phyloP scores from a whole-genome alignment of 75 land plant species.

The Picea sitchensis region DNA sequence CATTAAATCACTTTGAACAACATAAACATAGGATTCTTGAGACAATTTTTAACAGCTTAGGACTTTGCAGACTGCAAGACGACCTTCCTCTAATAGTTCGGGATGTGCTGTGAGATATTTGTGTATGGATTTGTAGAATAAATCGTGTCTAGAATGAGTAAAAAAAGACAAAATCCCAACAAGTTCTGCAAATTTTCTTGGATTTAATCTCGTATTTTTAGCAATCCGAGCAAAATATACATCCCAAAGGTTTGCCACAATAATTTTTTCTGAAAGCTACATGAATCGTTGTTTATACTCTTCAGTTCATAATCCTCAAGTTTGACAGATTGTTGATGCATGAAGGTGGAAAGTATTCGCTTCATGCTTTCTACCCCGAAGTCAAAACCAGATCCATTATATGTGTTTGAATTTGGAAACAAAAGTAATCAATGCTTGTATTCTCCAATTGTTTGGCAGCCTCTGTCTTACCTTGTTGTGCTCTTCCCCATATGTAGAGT shows the following conservation, averaged over 20 bases:
- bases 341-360: conserved; percentile 34
- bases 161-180: conserved; percentile 48
- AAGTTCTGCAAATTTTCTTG: conserved; percentile 51
- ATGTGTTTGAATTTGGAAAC: conserved; percentile 15
- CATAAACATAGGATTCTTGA: conserved; percentile 66
- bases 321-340: conserved; percentile 1
- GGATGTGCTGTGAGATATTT: conserved; percentile 31
- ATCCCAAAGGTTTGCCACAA: conserved; percentile 82
- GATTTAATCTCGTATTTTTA: conserved; percentile 31
- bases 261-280: conserved; percentile 13
- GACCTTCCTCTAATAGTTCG: conserved; percentile 56
- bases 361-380: conserved; percentile 56
- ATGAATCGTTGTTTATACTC: conserved; percentile 10
- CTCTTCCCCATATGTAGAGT: too few relatives aligned
- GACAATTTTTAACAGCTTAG: conserved; percentile 84
- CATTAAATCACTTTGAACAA: conserved; percentile 83
- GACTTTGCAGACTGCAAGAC: conserved; percentile 50
- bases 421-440: conserved; percentile 62
- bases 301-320: not conserved
- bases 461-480: too few relatives aligned
- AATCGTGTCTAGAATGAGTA: conserved; percentile 55
- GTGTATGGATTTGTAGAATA: too few relatives aligned
- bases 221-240: conserved; percentile 50
- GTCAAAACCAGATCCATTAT: not conserved
- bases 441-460: conserved; percentile 32